Evolutionary conservation across 2,329 filamentous ascomycete genomes (phyloP), one percentile per base, ranked within the genome.

Genomic region (Fragosphaeria purpurea): DNA sequence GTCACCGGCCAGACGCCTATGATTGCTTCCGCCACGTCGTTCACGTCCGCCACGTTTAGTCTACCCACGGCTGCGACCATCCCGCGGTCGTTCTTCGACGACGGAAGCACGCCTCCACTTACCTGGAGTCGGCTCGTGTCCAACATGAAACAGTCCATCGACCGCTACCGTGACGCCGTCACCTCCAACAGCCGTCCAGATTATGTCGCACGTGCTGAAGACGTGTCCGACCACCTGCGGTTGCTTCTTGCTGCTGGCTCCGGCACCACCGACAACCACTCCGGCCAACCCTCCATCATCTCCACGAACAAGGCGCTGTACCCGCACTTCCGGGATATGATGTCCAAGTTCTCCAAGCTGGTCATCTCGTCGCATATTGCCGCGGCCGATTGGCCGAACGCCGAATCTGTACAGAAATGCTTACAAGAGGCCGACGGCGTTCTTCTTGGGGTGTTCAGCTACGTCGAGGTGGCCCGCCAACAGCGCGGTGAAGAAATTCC

Each of bases 311-410:
- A 97, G 66, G 87, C 89, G 0, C 73, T 98, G 12, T 97, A 97
- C 63, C 93, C 93, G 31, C 90, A 97, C 67, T 98, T 98, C 69
- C 79, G 93, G 49, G 93, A 97, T 64, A 97, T 97, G 83, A 98
- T 98, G 93, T 97, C 93, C 43, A 90, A 95, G 60, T 98, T 98
- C 66, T 97, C 93, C n/a, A 98, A 98, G 66, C 76, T 98, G 8
- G 93, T 98, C 43, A 83, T 98, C 46, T 98, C 93, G 3, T 97
- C 93, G 11, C 93, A 98, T 64, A 96, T 98, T 63, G 93, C 93
- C 40, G 89, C 91, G 6, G 88, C 91, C 37, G 93, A 98, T 69
- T 97, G 89, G 81, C 90, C 91, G 7, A 89, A 91, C 50, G 83
- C 88, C 12, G 93, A 98, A 66, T 94, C 91, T 1, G 86, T 91